phyloP scores from a whole-genome alignment of 148 eudicot species.

The Nyssa sinensis region DNA sequence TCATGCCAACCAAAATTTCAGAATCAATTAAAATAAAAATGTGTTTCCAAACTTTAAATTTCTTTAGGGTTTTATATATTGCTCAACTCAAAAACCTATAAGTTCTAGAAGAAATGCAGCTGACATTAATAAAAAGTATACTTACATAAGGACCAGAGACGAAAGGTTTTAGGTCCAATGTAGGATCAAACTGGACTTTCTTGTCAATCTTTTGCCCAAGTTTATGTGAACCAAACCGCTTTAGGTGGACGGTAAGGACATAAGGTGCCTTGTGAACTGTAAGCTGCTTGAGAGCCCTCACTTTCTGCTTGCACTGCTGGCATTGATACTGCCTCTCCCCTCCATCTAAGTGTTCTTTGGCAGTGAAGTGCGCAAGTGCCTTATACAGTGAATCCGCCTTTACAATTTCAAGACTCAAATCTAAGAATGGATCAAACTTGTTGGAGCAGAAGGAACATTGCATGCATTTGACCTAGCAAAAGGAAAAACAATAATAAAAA shows the following conservation, averaged over 20 bases:
- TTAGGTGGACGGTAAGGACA: conserved; percentile 80
- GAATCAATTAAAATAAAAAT: background rate
- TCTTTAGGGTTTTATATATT: background rate
- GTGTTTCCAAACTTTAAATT: background rate
- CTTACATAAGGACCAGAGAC: conserved; percentile 80
- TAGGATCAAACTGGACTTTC: conserved; percentile 66
- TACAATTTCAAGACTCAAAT: conserved; percentile 84
- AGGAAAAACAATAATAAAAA: background rate
- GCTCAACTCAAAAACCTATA: background rate
- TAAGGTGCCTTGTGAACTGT: conserved; percentile 76
- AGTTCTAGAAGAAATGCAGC: background rate
- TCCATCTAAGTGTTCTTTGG: conserved; percentile 80
- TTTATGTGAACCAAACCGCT: conserved; percentile 72
- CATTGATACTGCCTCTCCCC: conserved; percentile 89
- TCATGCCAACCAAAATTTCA: background rate
- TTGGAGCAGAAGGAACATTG: conserved; percentile 80
- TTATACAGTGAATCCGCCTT: conserved; percentile 72
- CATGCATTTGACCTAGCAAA: conserved; percentile 78
- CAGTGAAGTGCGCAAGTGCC: conserved; percentile 77
- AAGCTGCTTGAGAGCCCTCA: conserved; percentile 84
- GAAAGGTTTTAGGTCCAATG: conserved; percentile 80
- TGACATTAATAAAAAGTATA: conserved; percentile 7
- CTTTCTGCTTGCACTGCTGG: conserved; percentile 86
- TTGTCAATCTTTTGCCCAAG: conserved; percentile 80
- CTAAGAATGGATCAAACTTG: conserved; percentile 89